These are phyloP conservation scores for Marasmius fiardii DNA, from an alignment of 1,284 basidiomycete species.

Conservation along the genomic window DNA sequence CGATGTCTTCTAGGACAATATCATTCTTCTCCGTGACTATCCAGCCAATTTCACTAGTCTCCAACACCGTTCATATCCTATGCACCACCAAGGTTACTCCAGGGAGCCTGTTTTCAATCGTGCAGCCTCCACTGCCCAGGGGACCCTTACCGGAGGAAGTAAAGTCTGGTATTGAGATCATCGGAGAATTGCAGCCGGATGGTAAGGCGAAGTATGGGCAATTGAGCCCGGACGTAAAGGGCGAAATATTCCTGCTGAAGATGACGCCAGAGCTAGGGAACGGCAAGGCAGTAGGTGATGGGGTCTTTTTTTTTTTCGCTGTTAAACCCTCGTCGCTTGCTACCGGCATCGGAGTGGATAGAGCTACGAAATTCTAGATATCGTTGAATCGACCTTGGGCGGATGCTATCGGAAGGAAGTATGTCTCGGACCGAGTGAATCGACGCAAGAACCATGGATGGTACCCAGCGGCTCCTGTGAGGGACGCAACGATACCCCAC, in stretches of 20 bases:
- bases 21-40: constrained; percentile 13
- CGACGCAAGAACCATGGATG: too few relatives aligned
- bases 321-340: constrained; percentile 1
- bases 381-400: too few relatives aligned
- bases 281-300: constrained; percentile 8
- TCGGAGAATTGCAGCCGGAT: not conserved
- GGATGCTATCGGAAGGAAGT: too few relatives aligned
- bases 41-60: constrained; percentile 9
- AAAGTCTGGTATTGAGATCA: constrained; percentile 1
- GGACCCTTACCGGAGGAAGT: constrained; percentile 5
- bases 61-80: constrained; percentile 4
- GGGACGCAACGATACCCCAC: too few relatives aligned
- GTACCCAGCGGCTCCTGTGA: too few relatives aligned
- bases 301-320: constrained; percentile 6
- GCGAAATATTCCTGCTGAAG: not conserved
- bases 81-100: not conserved
- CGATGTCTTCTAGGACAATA: not conserved
- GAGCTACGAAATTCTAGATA: not conserved
- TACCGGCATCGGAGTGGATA: not conserved
- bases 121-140: constrained; percentile 12
- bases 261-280: not conserved
- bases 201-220: constrained; percentile 5
- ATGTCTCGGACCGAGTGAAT: too few relatives aligned
- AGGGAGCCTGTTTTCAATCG: not conserved
- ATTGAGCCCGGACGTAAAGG: not conserved